Base-by-base conservation (phyloP, 2,329 filamentous ascomycete species). In the Xylaria sp. region DNA sequence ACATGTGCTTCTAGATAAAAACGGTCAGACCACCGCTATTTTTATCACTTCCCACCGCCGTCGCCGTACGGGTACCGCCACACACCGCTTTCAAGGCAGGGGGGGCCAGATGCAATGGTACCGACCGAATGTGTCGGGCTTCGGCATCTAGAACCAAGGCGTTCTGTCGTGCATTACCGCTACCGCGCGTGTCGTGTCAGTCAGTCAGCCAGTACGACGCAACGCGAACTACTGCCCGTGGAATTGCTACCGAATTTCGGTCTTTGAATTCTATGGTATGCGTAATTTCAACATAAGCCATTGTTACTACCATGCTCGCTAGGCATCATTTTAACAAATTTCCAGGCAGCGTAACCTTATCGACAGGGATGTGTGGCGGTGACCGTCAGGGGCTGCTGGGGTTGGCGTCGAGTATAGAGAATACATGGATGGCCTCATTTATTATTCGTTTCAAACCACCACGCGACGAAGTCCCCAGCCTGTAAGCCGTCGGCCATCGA, bases 11-110 rank as follows among this genome's bases (percentile, higher is more conserved):
- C 23, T 4, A 33, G 31, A 33, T 20, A 20, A n/a, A 17, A 26
- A 20, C 26, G 40, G 65, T 63, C 59, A 61, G 65, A 58, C 44
- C 48, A 59, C 36, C 59, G 62, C 69, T 71, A 71, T 71, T 69
- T 65, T 67, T 71, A 71, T 63, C 63, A 58, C 7, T 58, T 17
- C 31, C 57, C 46, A 59, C 63, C 59, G 59, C 56, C 44, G 23
- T 44, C 65, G 44, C 62, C 48, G 40, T 15, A 26, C 56, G 56
- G 17, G 38, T 42, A 42, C 33, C 54, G 54, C 36, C n/a, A 48
- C 67, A 62, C 61, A 59, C 63, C 63, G 63, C 67, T 63, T 20
- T 53, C 33, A 3, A 59, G 17, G 44, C 40, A 15, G 4, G 31
- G 57, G 51, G 61, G 60, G 54, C 44, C 3, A 36, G 40, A 54